Evolutionary conservation across 768 basidiomycete genomes (phyloP), one percentile per base, ranked within the genome.

Genomic region (Royoungia palumana): DNA sequence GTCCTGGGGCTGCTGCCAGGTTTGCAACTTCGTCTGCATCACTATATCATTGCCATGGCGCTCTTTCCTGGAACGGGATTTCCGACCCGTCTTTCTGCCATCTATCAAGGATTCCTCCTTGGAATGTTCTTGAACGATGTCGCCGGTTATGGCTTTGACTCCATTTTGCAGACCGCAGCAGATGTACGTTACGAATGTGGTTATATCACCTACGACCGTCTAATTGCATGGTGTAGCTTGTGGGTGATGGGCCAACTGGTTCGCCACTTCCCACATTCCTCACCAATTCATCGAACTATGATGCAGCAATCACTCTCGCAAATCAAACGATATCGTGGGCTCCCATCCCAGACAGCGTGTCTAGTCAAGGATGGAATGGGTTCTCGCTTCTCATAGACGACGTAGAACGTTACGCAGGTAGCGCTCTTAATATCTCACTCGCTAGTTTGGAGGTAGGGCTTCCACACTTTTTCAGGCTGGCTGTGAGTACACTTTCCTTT

Each of bases 331-430:
- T 90, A 5, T 63, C 61, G 0, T 89, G 88, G 88, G 70, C 67
- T 25, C 63, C 62, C 1, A 66, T 82, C 7, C 73, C 79, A 8
- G 58, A 62, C 6, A 47, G 41, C 22, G 35, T 69, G 17, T 35
- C 41, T 6, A 54, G 25, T 17, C 61, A 67, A 27, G 75, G 72
- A 3, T 92, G 87, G 87, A 81, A 85, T 58, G 88, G 88, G 6
- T 91, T 89, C 59, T 71, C 80, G 0, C 75, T 94, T 21, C 73
- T 94, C 13, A 78, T 91, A n/a, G 89, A 94, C 61, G 92, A 94
- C 56, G 90, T 94, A 0, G 81, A 90, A 63, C 75, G 85, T 55
- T 91, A 86, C 60, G 64, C 75, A n/a, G 89, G 91, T 10, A 66
- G 72, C 13, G 81, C 80, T 5, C 70, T 88, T 41, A 88, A 88